Evolutionary conservation across 495 filamentous ascomycete species (phyloP).

Genomic region (Penicillium parvum): DNA sequence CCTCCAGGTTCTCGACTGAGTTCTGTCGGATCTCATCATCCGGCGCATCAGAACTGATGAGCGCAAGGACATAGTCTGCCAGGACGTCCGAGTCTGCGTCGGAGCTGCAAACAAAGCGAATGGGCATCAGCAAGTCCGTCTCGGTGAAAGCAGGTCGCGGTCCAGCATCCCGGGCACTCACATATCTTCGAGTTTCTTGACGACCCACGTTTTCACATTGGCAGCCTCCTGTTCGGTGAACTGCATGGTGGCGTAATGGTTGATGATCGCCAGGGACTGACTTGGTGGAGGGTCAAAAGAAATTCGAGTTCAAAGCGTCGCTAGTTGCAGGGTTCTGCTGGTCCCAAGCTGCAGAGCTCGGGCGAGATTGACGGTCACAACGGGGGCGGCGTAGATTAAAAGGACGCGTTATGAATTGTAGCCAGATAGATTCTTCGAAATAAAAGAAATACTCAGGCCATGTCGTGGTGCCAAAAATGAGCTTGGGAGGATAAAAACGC

Average conservation of each 20-base stretch:
- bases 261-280: neutral
- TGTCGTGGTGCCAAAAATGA: slow-evolving; percentile 4
- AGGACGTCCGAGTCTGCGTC: slow-evolving; percentile 95
- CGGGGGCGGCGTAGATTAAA: neutral
- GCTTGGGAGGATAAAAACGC: slow-evolving; percentile 3
- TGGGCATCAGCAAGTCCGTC: slow-evolving; percentile 4
- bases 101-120: slow-evolving; percentile 50
- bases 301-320: neutral
- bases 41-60: slow-evolving; percentile 74
- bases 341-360: slow-evolving; percentile 7
- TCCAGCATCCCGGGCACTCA: slow-evolving; percentile 40
- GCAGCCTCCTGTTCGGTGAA: slow-evolving; percentile 71
- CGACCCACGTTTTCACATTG: slow-evolving; percentile 82
- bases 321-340: slow-evolving; percentile 13
- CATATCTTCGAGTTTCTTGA: slow-evolving; percentile 88
- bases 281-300: neutral
- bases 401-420: neutral
- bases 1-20: slow-evolving; percentile 74
- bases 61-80: slow-evolving; percentile 91
- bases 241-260: slow-evolving; percentile 52
- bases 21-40: slow-evolving; percentile 67
- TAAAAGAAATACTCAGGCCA: slow-evolving; percentile 1
- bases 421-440: neutral
- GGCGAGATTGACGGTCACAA: neutral
- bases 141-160: neutral